Evolutionary conservation across 2,329 filamentous ascomycete genomes (phyloP), one percentile per base, ranked within the genome.

Genomic region (Alternaria brassicae): DNA sequence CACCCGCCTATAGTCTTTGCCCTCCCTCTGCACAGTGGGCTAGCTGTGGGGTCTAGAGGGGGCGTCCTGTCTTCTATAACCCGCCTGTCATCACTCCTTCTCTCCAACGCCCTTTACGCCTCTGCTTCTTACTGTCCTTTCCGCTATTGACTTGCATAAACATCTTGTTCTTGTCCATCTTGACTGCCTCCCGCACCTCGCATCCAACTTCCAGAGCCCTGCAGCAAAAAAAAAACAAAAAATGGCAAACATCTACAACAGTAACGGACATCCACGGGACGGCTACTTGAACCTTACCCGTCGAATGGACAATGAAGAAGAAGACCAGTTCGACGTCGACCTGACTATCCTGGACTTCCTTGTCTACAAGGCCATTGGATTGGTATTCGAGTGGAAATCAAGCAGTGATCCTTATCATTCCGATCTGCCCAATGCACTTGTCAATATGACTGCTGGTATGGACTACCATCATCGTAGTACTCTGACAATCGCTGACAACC

Each of bases 321-420:
- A 72, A n/a, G 71, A 76, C 30, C 79, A 80, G 39, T 68, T 80
- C 21, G 82, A 85, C 17, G 81, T 85, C 13, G 82, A 88, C 62
- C 68, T 81, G 34, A 81, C 85, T 70, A 85, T 86, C 41, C 74
- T 86, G n/a, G 85, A 88, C 67, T 87, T 85, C 63, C 71, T 86
- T 4, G 67, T 82, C 39, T 82, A 80, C 74, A 78, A 81, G 44
- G 78, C 82, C 7, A 81, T 80, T 40, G 71, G 79, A 19, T 70
- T 74, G 37, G 73, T 83, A 4, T 70, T 86, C 32, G 72, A 76
- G 25, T 75, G 78, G 56, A 67, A 67, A 27, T 63, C 65, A 27
- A 71, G 68, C 55, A 56, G 66, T 49, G 66, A 74, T 52, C 71
- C 70, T 15, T 70, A 71, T 47, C 65, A 71, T 28, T 76, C 74